Base-by-base conservation (phyloP, 768 basidiomycete genomes). In the Amylocystis lapponica region DNA sequence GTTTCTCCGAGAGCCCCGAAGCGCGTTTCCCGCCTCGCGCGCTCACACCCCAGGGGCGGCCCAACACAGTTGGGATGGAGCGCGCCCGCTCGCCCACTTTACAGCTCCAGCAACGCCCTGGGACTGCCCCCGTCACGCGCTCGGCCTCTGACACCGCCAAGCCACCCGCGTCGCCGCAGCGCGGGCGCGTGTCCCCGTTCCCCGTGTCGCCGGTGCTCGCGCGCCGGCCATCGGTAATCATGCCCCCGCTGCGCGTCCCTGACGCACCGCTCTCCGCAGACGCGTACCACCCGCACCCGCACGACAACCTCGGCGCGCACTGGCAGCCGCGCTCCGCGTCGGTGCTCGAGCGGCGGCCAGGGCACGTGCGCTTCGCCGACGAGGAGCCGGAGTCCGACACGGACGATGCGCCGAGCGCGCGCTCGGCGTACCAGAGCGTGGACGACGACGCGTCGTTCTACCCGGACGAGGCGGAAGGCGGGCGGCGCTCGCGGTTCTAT, bases 321-420 rank as follows among this genome's bases (percentile, higher is more conserved):
- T 58, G 56, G 56, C 49, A 49, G 30, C 56, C 56, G 19, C 53
- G 57, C 6, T 53, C 57, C 3, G 47, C 47, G 3, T 55, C 56
- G 14, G 52, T 46, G 8, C 40, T 55, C 3, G 53, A 50, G 20
- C 43, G 36, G 10, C 46, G 9, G 37, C 6, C n/a, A 17, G 9
- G 48, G 30, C 19, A 34, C 20, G 19, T 23, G 26, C 29, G 36
- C 20, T 21, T n/a, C 33, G 14, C 17, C 14, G 39, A 27, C 3
- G 39, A 35, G 45, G 27, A n/a, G 12, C 42, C 46, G 3, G 39
- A 25, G 34, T 32, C 36, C n/a, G 25, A 41, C 19, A 36, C 30
- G 46, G 36, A 19, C 30, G 39, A 39, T 16, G 39, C 34, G 8
- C 11, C 30, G 5, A 25, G 12, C 29, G 32, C 26, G 25, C 39